Evolutionary conservation across 805 yeast genomes (phyloP).

Genomic region (Candida wancherniae): DNA sequence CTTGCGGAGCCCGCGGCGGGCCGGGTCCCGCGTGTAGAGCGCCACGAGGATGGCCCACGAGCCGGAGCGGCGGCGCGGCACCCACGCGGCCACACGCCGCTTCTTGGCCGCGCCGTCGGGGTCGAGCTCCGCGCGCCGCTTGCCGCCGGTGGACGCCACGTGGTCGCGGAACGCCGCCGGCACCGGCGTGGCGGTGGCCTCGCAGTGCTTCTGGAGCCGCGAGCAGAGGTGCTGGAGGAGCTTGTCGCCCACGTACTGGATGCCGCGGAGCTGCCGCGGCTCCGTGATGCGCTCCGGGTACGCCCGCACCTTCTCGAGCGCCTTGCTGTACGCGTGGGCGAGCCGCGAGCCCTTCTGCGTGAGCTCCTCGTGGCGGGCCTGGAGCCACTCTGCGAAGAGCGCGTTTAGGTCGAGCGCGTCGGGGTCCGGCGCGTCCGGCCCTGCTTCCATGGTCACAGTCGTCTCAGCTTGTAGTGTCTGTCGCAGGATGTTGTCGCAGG

Average conservation of each 20-base stretch:
- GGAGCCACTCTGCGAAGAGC: conserved; percentile 55
- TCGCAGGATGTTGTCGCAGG: too few species aligned
- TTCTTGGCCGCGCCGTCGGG: conserved; percentile 8
- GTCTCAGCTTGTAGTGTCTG: too few species aligned
- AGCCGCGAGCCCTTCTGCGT: conserved; percentile 47
- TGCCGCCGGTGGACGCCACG: conserved; percentile 12
- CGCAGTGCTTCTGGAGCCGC: conserved; percentile 51
- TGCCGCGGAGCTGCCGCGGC: conserved; percentile 53
- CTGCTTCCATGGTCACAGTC: too few species aligned
- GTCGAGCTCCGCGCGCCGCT: conserved; percentile 13
- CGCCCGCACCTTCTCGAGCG: conserved; percentile 47
- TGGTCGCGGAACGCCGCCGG: conserved; percentile 36
- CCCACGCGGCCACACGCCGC: conserved; percentile 35
- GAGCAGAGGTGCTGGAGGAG: conserved; percentile 49
- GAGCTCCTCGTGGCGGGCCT: conserved; percentile 45
- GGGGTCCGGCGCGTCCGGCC: too few species aligned
- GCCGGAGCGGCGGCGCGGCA: conserved; percentile 75
- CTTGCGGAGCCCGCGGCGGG: conserved; percentile 56
- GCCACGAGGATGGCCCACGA: conserved; percentile 77
- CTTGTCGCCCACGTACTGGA: conserved; percentile 71
- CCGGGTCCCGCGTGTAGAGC: conserved; percentile 45
- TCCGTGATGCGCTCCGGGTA: conserved; percentile 43
- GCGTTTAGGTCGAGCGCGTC: conserved; percentile 43
- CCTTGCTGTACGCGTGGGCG: conserved; percentile 50
- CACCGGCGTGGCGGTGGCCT: conserved; percentile 40